These are phyloP conservation scores for Cladosporium sp. DNA, from an alignment of 2,329 filamentous ascomycete genomes.

Conservation along the genomic window DNA sequence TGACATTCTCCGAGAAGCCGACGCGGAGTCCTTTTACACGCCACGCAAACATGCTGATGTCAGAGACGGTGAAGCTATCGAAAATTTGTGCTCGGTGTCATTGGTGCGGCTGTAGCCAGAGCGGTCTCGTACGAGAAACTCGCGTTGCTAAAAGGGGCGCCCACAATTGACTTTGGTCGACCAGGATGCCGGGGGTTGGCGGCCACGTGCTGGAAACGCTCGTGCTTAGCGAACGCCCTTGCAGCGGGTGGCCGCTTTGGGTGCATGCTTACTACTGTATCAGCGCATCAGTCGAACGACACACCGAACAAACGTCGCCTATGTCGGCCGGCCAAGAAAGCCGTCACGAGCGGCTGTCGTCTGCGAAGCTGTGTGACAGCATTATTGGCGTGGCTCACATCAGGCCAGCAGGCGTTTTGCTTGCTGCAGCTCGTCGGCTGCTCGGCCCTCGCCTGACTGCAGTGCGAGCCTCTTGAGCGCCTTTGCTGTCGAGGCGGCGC, in stretches of 20 bases:
- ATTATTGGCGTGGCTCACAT: background rate
- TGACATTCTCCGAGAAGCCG: background rate
- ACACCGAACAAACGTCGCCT: background rate
- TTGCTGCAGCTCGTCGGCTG: background rate
- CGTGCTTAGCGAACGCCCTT: slow-evolving; percentile 1
- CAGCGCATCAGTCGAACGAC: background rate
- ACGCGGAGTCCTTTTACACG: background rate
- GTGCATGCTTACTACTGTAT: background rate
- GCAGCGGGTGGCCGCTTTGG: slow-evolving; percentile 5
- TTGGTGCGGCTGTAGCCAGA: slow-evolving; percentile 3
- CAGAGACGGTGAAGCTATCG: background rate
- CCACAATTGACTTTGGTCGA: background rate
- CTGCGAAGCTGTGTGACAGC: background rate
- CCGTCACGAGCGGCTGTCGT: background rate
- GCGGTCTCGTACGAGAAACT: background rate
- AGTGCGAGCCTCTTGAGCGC: background rate
- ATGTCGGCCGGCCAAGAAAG: background rate
- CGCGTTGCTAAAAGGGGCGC: slow-evolving; percentile 8
- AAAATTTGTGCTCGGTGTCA: background rate
- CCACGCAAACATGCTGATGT: background rate
- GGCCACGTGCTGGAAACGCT: background rate
- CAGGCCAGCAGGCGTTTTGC: background rate
- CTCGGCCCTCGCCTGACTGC: background rate
- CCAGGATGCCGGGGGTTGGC: slow-evolving; percentile 6
- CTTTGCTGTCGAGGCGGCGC: background rate